Base-by-base conservation (phyloP, 805 yeast species). In the Saccharomycopsis lassenensis region DNA sequence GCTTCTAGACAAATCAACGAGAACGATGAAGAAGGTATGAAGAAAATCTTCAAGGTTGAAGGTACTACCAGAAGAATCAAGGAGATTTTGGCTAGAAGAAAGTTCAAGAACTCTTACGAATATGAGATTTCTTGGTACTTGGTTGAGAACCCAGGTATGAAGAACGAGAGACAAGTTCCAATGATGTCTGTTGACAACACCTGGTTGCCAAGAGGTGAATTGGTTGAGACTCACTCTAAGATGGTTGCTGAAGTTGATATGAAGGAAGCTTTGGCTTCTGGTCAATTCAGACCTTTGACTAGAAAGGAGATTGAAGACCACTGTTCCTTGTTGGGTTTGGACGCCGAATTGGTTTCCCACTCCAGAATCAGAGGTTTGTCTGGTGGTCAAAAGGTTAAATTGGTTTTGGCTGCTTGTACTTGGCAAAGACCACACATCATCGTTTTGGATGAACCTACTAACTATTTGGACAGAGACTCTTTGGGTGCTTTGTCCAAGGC, bases 361-460 rank as follows among this genome's bases (percentile, higher is more conserved):
- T 87, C 98, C 54, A 89, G 96, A 77, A 91, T 91, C 68, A 87
- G 96, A 77, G 97, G 98, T 83, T 77, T 91, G 61, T 91, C 98
- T 55, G 98, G 98, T 81, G 98, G 98, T 75, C 98, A 91, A 77
- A 91, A 91, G 80, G 98, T 91, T 69, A 91, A 91, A 74, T 82
- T 91, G 65, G 98, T 91, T 59, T 73, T 91, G 59, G 99, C 99
- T 69, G 98, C 97, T 69, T 85, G 97, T 80, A 87, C 97, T 45
- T 91, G 98, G 98, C 96, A 89, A 76, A 89, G 97, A 77, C 98
- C 98, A 63, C 98, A 91, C 66, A 77, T 91, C 74, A 87, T 91
- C 57, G 98, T 91, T 55, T 82, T 91, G 67, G 98, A 91, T 74
- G 98, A 89, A 77, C 98, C 98, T 71, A 91, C 98, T 59, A 89